Evolutionary conservation across 805 yeast genomes (phyloP).

Genomic region (Aciculoconidium aculeatum): DNA sequence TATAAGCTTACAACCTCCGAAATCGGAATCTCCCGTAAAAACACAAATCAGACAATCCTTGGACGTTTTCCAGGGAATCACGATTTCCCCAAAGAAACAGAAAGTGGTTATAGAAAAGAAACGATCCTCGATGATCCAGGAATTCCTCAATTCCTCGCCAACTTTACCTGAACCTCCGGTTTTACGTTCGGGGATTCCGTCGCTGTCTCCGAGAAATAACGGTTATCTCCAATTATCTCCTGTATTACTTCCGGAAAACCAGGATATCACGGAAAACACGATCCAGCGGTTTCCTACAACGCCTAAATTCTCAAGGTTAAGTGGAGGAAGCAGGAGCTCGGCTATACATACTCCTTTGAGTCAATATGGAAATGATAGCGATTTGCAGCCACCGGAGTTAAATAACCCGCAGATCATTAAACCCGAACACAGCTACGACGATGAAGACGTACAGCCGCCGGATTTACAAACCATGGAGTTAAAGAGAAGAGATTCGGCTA

Average conservation of each 20-base stretch:
- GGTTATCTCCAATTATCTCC: constrained; percentile 14
- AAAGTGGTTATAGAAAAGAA: constrained; percentile 11
- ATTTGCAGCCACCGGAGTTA: constrained; percentile 22
- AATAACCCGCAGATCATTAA: constrained; percentile 5
- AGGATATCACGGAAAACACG: constrained; percentile 12
- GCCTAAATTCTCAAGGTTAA: constrained; percentile 10
- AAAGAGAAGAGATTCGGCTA: constrained; percentile 19
- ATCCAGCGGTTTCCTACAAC: constrained; percentile 13
- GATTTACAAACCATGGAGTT: constrained; percentile 6
- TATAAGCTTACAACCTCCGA: constrained; percentile 6
- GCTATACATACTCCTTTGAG: constrained; percentile 23
- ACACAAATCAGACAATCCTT: constrained; percentile 26
- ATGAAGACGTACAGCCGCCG: constrained; percentile 6
- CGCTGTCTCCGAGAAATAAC: constrained; percentile 6
- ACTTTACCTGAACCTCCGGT: constrained; percentile 41
- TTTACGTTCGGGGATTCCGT: constrained; percentile 28
- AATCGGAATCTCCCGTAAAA: constrained; percentile 10
- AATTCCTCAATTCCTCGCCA: constrained; percentile 36
- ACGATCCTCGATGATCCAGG: constrained; percentile 30
- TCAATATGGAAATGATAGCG: constrained; percentile 26
- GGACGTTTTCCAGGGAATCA: constrained; percentile 24
- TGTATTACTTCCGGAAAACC: constrained; percentile 14
- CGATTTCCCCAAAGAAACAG: constrained; percentile 27
- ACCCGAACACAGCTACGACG: constrained; percentile 2
- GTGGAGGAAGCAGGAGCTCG: constrained; percentile 12